Evolutionary conservation across 2,329 filamentous ascomycete species (phyloP), one percentile per base, ranked within the genome.

Genomic region (Zalaria sp.): DNA sequence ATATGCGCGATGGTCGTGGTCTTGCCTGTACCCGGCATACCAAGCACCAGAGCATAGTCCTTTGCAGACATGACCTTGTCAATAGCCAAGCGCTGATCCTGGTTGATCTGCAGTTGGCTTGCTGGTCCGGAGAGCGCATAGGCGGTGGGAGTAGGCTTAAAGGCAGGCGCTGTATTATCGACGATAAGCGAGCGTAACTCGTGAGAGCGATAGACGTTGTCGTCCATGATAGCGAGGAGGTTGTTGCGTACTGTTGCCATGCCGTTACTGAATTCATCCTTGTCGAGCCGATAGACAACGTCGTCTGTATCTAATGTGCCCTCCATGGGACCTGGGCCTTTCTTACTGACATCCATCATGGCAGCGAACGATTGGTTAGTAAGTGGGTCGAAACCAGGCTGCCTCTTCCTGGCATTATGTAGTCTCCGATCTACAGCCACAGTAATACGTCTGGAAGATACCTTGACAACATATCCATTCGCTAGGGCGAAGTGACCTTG

Each of bases 1-100:
- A 98, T 95, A 57, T 96, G 88, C 4, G 89, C 87, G 54, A 98
- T 96, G 0, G 91, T 98, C 0, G 91, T 98, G 3, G 91, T 98
- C 62, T 98, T 98, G 44, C 91, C 91, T 0, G 91, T 98, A 5
- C 91, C 91, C 2, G 91, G 91, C 91, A 98, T 98, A 27, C 91
- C 91, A 18, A 98, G 75, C 8, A 98, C 88, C n/a, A 98, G 71
- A 5, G 91, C 89, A 60, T 96, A 98, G 63, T 98, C 88, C 51
- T 83, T 76, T 3, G 91, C 89, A 53, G 82, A 86, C 82, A 98
- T 93, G 34, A 98, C 89, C 61, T 95, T 96, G 51, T 86, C 75
- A 40, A 98, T 87, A 0, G 91, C 91, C 44, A 71, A 73, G 53
- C 73, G 79, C 60, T 98, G 91, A 56, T 96, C 91, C 6, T 83